Base-by-base conservation (phyloP, 768 basidiomycete genomes). In the Cystofilobasidium bisporidii region DNA sequence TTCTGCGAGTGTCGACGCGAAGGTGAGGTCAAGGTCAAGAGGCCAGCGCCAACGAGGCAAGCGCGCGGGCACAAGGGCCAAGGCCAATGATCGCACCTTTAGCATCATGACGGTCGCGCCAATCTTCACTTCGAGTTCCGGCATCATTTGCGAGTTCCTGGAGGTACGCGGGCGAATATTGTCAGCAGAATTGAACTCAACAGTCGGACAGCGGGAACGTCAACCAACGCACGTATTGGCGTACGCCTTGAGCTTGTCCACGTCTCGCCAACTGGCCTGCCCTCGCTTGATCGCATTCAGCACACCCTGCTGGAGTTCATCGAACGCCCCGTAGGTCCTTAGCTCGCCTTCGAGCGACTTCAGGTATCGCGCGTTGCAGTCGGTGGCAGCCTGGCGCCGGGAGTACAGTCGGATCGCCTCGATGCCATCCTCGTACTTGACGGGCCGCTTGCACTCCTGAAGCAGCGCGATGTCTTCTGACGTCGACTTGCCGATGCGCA, bases 401-500 rank as follows among this genome's bases (percentile, higher is more conserved):
- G 53, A 26, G n/a, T 10, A 32, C 28, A 56, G 30, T 30, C n/a
- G 6, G 17, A 56, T 32, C 12, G 30, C 28, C 8, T 30, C 53
- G 28, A 32, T 28, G 18, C 28, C 53, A 14, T 32, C 53, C 4
- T 2, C 53, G 28, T 56, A 28, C 14, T 28, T 20, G 28, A 56
- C 15, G 28, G 11, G 17, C 4, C 53, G 53, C 53, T 17, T 3
- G 53, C 53, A 56, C 53, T 9, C 28, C 48, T 17, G 0, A n/a
- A 61, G 60, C 2, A 53, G 36, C 22, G 0, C 12, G 18, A 53
- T 14, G 22, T 57, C 36, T 5, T 26, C 11, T 15, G 18, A 20
- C n/a, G 18, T 48, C 11, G 18, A 9, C 43, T 58, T 17, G n/a
- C 64, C 64, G 32, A 65, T 33, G 20, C 64, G 64, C 20, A 65